Evolutionary conservation across 805 yeast genomes (phyloP).

Genomic region (Wickerhamiella lipophila): DNA sequence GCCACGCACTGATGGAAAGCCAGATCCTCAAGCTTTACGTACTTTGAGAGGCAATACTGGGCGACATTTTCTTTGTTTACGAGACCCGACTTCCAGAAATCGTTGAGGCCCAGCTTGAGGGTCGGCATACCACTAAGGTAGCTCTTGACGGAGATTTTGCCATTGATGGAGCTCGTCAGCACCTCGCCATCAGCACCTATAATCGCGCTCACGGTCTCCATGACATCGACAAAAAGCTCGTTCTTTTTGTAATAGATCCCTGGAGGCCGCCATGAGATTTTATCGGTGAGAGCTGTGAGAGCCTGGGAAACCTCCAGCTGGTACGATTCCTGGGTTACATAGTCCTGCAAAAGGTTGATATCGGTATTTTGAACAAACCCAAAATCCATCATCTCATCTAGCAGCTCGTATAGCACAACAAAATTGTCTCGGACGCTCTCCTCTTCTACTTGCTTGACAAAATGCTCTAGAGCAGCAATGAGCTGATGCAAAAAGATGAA

Average conservation of each 20-base stretch:
- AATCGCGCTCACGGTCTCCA: slow-evolving; percentile 58
- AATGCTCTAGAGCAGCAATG: slow-evolving; percentile 34
- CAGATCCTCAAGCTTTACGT: slow-evolving; percentile 44
- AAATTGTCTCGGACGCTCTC: slow-evolving; percentile 60
- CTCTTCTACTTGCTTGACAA: slow-evolving; percentile 38
- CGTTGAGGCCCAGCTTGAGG: slow-evolving; percentile 61
- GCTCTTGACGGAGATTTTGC: slow-evolving; percentile 59
- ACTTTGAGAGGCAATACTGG: slow-evolving; percentile 21
- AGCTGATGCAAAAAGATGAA: slow-evolving; percentile 43
- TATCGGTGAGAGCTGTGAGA: slow-evolving; percentile 61
- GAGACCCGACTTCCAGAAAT: slow-evolving; percentile 19
- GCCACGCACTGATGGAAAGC: slow-evolving; percentile 86
- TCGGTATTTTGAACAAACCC: slow-evolving; percentile 83
- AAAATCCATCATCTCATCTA: slow-evolving; percentile 82
- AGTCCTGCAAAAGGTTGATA: slow-evolving; percentile 62
- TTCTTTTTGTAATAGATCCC: slow-evolving; percentile 80
- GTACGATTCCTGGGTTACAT: slow-evolving; percentile 47
- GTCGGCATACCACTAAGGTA: slow-evolving; percentile 86
- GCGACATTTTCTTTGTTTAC: slow-evolving; percentile 14
- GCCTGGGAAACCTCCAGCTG: slow-evolving; percentile 37
- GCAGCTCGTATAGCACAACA: slow-evolving; percentile 61
- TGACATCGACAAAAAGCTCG: slow-evolving; percentile 78
- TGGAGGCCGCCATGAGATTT: slow-evolving; percentile 84
- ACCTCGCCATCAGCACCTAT: slow-evolving; percentile 50
- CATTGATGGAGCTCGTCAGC: slow-evolving; percentile 54